Base-by-base conservation (phyloP, 106 monocot genomes). In the Dendrobium chrysotoxum region DNA sequence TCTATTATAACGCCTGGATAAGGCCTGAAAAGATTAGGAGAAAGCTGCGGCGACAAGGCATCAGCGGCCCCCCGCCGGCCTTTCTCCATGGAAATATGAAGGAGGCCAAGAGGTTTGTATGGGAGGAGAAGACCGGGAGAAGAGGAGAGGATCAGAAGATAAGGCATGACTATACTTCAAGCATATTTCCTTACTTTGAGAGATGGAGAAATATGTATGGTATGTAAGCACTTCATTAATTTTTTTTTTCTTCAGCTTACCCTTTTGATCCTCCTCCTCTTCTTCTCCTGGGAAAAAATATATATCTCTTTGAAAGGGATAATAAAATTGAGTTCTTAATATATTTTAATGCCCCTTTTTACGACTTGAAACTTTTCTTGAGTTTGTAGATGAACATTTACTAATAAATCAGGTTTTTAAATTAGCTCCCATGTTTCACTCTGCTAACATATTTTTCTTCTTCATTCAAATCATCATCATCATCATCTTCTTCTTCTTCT, bases 131-230 rank as follows among this genome's bases (percentile, higher is more conserved):
- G 66, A 78, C 74, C 16, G 76, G 72, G 39, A 28, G 61, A 0
- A 21, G 50, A 23, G 28, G 20, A 23, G 26, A 11, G 38, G 28
- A 40, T 0, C 2, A 45, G n/a, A 23, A 72, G 72, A 13, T 53
- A 12, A 23, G 28, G 21, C 82, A 77, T 68, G 80, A 93, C 72
- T 88, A 88, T 50, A 28, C 77, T 1, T 46, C 53, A 4, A 12
- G 12, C 44, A 7, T 93, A 28, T 90, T 90, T 65, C 93, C 93
- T 39, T 84, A 90, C 45, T 79, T 88, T 21, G 40, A 85, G 35
- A 82, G 45, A 16, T 93, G 93, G 93, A 86, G 76, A 30, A 82
- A 82, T 40, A 54, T 55, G 11, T 93, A 88, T 73, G 93, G 93
- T 93, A 88, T 64, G 55, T 53, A 50, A 15, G n/a, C 35, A 31